Conservation (phyloP, 768 basidiomycete genomes). For the Lyophyllum shimeji region DNA sequence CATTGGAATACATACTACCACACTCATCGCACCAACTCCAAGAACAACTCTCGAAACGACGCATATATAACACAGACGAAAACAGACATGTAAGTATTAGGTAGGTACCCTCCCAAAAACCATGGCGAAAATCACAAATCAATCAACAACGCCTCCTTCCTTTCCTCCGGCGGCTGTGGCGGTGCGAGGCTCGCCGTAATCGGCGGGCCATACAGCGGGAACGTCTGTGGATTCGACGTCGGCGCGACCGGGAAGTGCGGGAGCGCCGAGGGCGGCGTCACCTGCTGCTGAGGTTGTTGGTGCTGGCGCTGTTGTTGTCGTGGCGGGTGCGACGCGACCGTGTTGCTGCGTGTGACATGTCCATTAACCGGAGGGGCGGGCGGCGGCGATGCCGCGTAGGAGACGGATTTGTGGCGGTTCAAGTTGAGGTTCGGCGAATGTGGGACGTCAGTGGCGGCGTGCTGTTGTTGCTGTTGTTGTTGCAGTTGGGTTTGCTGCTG, state of each 20-base stretch:
- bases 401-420: constrained; percentile 33
- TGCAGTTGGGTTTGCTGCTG: constrained; percentile 17
- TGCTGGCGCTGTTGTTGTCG: constrained; percentile 24
- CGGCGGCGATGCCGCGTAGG: constrained; percentile 27
- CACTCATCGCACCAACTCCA: too few species aligned
- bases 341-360: constrained; percentile 32
- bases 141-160: constrained; percentile 62
- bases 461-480: constrained; percentile 7
- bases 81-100: too few species aligned
- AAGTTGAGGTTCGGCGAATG: constrained; percentile 25
- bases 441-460: neutral
- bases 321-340: constrained; percentile 23
- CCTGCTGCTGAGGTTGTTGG: constrained; percentile 23
- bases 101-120: too few species aligned
- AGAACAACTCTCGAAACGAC: too few species aligned
- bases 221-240: constrained; percentile 54
- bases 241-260: constrained; percentile 70
- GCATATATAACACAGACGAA: too few species aligned
- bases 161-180: constrained; percentile 62
- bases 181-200: constrained; percentile 47
- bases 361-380: constrained; percentile 12
- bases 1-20: too few species aligned
- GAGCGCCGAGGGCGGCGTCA: constrained; percentile 34
- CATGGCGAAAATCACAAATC: constrained; percentile 32
- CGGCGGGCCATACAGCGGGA: constrained; percentile 49